phyloP scores from a whole-genome alignment of 345 rosid species.

The Hirschfeldia incana region DNA sequence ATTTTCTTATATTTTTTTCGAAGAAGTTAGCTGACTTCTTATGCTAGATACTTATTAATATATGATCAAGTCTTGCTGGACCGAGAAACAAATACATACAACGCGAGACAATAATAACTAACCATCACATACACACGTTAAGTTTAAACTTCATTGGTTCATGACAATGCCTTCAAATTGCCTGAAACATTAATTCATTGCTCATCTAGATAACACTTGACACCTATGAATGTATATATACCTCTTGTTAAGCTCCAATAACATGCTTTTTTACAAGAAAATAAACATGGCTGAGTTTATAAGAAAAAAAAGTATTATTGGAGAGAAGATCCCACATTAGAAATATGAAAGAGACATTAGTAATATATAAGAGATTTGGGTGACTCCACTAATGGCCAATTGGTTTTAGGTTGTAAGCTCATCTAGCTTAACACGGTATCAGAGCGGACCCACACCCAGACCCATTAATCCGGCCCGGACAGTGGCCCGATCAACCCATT shows the following conservation, averaged over 20 bases:
- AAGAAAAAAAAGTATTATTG: too few species aligned
- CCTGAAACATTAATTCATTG: not conserved
- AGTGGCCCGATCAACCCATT: too few species aligned
- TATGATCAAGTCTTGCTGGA: not conserved
- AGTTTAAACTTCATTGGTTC: not conserved
- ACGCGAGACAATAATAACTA: not conserved
- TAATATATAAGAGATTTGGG: too few species aligned
- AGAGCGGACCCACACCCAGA: too few species aligned
- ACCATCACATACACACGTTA: not conserved
- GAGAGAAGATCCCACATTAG: too few species aligned
- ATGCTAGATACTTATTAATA: not conserved
- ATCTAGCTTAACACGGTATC: too few species aligned
- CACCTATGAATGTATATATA: not conserved
- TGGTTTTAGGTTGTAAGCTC: too few species aligned
- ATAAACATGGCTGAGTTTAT: too few species aligned
- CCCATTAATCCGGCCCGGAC: too few species aligned
- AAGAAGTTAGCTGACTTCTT: not conserved
- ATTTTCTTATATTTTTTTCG: not conserved
- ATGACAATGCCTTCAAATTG: not conserved
- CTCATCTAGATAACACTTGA: not conserved
- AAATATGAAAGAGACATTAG: too few species aligned
- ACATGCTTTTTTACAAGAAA: too few species aligned
- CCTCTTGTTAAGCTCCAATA: not conserved
- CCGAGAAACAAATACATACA: not conserved
- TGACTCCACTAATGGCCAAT: too few species aligned